These are phyloP conservation scores for Nicotiana rustica DNA, from an alignment of 305 asterid species.

Conservation along the genomic window DNA sequence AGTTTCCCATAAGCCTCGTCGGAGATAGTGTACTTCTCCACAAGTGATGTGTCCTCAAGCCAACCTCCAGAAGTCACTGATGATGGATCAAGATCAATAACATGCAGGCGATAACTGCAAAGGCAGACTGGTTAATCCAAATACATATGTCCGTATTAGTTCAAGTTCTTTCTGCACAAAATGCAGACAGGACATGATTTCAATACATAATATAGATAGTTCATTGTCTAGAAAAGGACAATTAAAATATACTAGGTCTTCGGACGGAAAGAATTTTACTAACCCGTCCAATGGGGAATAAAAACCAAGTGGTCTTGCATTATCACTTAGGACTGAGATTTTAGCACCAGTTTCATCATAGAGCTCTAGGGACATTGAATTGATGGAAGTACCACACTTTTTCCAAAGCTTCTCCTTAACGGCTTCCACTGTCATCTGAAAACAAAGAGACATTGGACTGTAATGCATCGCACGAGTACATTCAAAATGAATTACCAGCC, in stretches of 20 bases:
- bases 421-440: constrained; percentile 80
- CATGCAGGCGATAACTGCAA: constrained; percentile 77
- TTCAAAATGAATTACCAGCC: not conserved
- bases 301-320: constrained; percentile 72
- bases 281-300: constrained; percentile 90
- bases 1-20: constrained; percentile 89
- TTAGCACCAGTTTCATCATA: constrained; percentile 79
- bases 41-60: constrained; percentile 95
- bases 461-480: constrained; percentile 29
- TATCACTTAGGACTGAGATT: constrained; percentile 65
- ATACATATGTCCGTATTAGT: constrained; percentile 7
- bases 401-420: constrained; percentile 91
- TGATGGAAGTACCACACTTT: constrained; percentile 92
- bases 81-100: constrained; percentile 88
- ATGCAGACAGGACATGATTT: not conserved
- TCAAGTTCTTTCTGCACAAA: constrained; percentile 24
- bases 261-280: constrained; percentile 37
- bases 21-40: constrained; percentile 92
- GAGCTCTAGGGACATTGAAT: constrained; percentile 83
- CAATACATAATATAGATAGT: not conserved
- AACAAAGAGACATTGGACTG: constrained; percentile 33
- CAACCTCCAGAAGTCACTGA: constrained; percentile 97
- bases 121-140: not conserved
- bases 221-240: not conserved
- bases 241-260: not conserved